Evolutionary conservation across 2,329 filamentous ascomycete genomes (phyloP), one percentile per base, ranked within the genome.

Genomic region (Diplodia sapinea): DNA sequence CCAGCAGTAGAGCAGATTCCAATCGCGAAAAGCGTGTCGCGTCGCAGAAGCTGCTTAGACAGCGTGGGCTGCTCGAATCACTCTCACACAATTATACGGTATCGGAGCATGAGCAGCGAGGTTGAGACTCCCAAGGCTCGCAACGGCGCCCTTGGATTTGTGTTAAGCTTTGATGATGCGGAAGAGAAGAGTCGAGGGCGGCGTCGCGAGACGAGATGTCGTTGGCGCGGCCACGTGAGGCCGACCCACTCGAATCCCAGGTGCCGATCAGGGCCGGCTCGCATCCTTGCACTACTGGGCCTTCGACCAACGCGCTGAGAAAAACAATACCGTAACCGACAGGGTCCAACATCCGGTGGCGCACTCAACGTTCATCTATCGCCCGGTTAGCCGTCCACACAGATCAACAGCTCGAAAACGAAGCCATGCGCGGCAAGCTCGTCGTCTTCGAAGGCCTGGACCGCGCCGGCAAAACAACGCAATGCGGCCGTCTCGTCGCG

Each of bases 361-460:
- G 33, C 29, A 17, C 38, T 38, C n/a, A 2, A 26, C 23, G 17
- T 12, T 23, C n/a, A 13, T 17, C 1, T 3, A 47, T 49, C n/a
- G 11, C 23, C 20, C 40, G 33, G 8, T 17, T 5, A 5, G 17
- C 23, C n/a, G 23, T 17, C 43, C 29, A 15, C 17, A 15, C 52
- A 51, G 11, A 56, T 11, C n/a, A 20, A 11, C 54, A 26, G 26
- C 49, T 15, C 29, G 29, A 51, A 33, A 20, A 29, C 2, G n/a
- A 52, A 38, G 8, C 23, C 49, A 78, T 79, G 75, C 85, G 90
- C 56, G 93, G 93, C 56, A 88, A 89, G 13, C 86, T 97, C 38
- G 87, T 97, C 65, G 91, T 94, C 4, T 87, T 97, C 67, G 94
- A 97, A 81, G 94, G 94, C 2, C 84, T 97, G 70, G 94, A 97